A percentile compares a stretch with the other conserved stretches of the same genome.
phyloP scores from a whole-genome alignment of 1,284 basidiomycete species.

The Bjerkandera adusta region DNA sequence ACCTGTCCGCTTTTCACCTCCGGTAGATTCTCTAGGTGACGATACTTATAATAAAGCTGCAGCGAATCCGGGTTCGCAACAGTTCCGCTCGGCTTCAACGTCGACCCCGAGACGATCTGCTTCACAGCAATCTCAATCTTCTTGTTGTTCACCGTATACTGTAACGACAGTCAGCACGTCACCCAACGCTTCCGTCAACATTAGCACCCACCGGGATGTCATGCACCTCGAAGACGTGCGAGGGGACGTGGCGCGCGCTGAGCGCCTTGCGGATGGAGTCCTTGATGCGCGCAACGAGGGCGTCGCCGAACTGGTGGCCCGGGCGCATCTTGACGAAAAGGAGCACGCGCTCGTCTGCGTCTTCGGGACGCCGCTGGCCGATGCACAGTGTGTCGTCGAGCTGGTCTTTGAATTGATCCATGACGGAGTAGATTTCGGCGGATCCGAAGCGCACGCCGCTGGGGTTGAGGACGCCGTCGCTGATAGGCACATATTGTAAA shows the following conservation, averaged over 20 bases:
- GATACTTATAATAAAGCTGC: constrained; percentile 59
- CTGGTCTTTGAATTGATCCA: constrained; percentile 57
- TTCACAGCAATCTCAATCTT: constrained; percentile 77
- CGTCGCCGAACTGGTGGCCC: constrained; percentile 46
- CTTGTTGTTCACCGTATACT: constrained; percentile 74
- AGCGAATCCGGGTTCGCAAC: constrained; percentile 68
- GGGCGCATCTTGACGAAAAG: constrained; percentile 79
- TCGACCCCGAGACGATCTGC: constrained; percentile 64
- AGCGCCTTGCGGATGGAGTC: constrained; percentile 61
- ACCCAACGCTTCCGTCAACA: not conserved
- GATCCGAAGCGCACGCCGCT: constrained; percentile 89
- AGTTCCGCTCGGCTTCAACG: constrained; percentile 62
- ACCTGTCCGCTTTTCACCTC: constrained; percentile 9
- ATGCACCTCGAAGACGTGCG: constrained; percentile 55
- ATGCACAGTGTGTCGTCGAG: constrained; percentile 81
- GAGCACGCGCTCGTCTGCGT: constrained; percentile 80
- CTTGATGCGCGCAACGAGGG: constrained; percentile 52
- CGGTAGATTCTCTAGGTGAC: constrained; percentile 38
- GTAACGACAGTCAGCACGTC: constrained; percentile 1
- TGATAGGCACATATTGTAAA: too few relatives aligned
- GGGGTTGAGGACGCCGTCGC: constrained; percentile 78
- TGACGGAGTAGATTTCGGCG: constrained; percentile 80
- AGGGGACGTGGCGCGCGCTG: constrained; percentile 75
- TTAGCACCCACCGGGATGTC: constrained; percentile 58
- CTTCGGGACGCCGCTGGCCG: constrained; percentile 74